A percentile compares a stretch with the other conserved stretches of the same genome.
phyloP scores from a whole-genome alignment of 192 early-diverging fungal species.

The Blastocladiella britannica region DNA sequence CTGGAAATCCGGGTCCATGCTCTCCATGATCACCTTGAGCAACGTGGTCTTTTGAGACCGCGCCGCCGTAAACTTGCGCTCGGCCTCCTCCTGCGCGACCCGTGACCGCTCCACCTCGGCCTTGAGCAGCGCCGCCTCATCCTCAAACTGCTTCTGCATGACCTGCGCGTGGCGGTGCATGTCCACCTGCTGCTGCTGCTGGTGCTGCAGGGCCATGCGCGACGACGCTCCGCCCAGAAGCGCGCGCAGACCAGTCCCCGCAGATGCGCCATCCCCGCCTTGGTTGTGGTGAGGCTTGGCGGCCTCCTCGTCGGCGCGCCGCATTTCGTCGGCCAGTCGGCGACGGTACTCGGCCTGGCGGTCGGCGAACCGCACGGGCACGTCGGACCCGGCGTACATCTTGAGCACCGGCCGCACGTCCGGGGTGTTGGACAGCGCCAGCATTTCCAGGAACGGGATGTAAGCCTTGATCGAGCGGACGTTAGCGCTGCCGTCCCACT shows the following conservation, averaged over 20 bases:
- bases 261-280: not conserved
- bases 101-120: not conserved
- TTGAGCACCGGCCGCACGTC: conserved; percentile 53
- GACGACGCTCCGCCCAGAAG: not conserved
- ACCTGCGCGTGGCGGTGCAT: not conserved
- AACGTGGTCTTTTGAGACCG: not conserved
- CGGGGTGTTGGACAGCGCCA: conserved; percentile 48
- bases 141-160: conserved; percentile 1
- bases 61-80: not conserved
- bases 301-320: not conserved
- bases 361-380: conserved; percentile 41
- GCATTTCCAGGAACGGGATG: conserved; percentile 68
- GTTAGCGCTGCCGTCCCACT: conserved; percentile 62
- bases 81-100: not conserved
- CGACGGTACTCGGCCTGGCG: not conserved
- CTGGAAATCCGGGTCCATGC: too few species aligned
- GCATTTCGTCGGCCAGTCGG: not conserved
- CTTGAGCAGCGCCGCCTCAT: not conserved
- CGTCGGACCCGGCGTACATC: conserved; percentile 42
- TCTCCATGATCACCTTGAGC: too few species aligned
- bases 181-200: conserved; percentile 1
- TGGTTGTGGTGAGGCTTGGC: too few species aligned
- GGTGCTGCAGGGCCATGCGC: not conserved
- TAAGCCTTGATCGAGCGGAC: conserved; percentile 65
- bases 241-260: not conserved